Evolutionary conservation across 352 stramenopile genomes (phyloP), one percentile per base, ranked within the genome.

Genomic region (Phytopythium sindhum): DNA sequence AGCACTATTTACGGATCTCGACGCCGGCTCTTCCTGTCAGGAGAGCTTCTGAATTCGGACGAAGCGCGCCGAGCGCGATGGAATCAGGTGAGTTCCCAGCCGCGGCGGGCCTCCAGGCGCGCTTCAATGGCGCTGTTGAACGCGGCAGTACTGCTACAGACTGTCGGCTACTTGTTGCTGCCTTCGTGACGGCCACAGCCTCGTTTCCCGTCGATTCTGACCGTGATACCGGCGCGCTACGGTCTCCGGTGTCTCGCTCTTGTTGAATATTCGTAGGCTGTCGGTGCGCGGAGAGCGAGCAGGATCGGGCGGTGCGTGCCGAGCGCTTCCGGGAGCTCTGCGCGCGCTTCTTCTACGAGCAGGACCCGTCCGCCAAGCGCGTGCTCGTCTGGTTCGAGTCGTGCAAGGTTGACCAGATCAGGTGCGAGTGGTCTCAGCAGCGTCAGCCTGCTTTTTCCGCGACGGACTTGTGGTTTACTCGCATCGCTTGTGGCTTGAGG

Each of bases 381-480:
- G 78, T 91, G 52, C 63, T 93, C 52, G 78, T 88, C 56, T 76
- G 75, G 64, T 91, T 91, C 58, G 85, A 91, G 65, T 72, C 68
- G 39, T 65, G 64, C 53, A 86, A 79, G 72, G 72, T 84, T 57
- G 83, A 91, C 50, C 76, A 88, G 60, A 80, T 91, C 58, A 81
- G 75, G 84, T 90, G 42, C 44, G 57, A 19, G 8, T 4, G 5
- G 2, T 47, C 41, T 42, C 15, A 17, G 54, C 54, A 11, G 17
- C n/a, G 35, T 23, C 21, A 29, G 23, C 9, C 31, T 9, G 4
- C n/a, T n/a, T n/a, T 61, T 3, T 39, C 26, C 33, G n/a, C 26
- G 24, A 23, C 15, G 12, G 9, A 8, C 10, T 12, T 28, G 7
- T 33, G 4, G 12, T 21, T 29, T 11, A 21, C 23, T 15, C 19